Conservation (phyloP, 257 asterid species). For the Salvia miltiorrhiza region DNA sequence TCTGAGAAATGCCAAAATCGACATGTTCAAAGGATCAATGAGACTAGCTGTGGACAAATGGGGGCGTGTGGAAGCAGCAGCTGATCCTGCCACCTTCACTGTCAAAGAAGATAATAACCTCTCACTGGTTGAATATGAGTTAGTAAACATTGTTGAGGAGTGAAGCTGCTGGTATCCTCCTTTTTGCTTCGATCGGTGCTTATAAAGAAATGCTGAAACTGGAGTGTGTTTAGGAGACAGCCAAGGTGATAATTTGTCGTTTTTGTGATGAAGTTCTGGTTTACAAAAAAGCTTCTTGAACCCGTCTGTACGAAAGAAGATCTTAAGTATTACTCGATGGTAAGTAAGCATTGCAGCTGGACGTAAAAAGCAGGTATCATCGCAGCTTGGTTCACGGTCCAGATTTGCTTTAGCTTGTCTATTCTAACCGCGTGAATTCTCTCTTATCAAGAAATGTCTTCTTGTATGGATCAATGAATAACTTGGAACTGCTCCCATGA, state of each 20-base stretch:
- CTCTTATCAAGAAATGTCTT: constrained; percentile 14
- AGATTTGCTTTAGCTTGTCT: constrained; percentile 25
- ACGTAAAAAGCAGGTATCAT: constrained; percentile 22
- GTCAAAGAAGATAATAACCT: constrained; percentile 75
- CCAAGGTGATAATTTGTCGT: constrained; percentile 30
- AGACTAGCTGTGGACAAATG: constrained; percentile 83
- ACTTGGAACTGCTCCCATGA: constrained; percentile 1
- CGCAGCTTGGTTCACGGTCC: constrained; percentile 19
- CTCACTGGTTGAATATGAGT: constrained; percentile 64
- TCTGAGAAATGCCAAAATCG: constrained; percentile 67
- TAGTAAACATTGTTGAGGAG: constrained; percentile 47
- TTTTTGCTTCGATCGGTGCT: constrained; percentile 13
- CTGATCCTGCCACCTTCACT: constrained; percentile 46
- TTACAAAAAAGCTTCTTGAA: constrained; percentile 35
- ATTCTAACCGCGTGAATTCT: constrained; percentile 11
- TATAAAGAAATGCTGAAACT: constrained; percentile 29
- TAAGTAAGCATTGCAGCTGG: constrained; percentile 29
- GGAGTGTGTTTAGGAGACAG: constrained; percentile 32
- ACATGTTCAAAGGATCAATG: constrained; percentile 87
- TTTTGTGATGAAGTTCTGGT: constrained; percentile 17
- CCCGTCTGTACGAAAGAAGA: constrained; percentile 24
- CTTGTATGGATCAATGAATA: constrained; percentile 18
- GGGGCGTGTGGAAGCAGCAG: constrained; percentile 52
- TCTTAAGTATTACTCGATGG: constrained; percentile 38
- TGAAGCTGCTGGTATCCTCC: constrained; percentile 39